Percentiles rank a stretch among this genome's conserved stretches.
These are phyloP conservation scores for Cladophialophora carrionii DNA, from an alignment of 2,329 filamentous ascomycete species.

Conservation along the genomic window DNA sequence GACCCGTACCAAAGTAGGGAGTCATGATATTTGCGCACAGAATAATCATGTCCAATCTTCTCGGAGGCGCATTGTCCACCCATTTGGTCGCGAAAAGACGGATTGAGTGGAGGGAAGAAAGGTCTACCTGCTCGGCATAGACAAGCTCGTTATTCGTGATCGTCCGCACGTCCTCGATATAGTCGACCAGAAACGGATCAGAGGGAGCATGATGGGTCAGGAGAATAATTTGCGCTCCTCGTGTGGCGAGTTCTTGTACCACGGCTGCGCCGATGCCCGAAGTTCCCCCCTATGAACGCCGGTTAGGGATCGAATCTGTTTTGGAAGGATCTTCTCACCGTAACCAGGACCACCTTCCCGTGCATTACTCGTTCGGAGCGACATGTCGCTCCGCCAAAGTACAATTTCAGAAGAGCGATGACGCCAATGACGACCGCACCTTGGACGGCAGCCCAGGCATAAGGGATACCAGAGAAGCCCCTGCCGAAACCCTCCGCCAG, in stretches of 20 bases:
- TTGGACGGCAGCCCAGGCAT: conserved; percentile 58
- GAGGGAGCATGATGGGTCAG: conserved; percentile 79
- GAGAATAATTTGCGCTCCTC: conserved; percentile 88
- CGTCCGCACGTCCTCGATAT: conserved; percentile 82
- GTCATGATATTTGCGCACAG: conserved; percentile 81
- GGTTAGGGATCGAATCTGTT: conserved; percentile 5
- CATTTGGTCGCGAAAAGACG: conserved; percentile 94
- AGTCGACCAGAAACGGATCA: conserved; percentile 89
- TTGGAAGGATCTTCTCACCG: conserved; percentile 55
- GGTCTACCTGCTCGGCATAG: conserved; percentile 92
- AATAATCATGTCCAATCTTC: conserved; percentile 86
- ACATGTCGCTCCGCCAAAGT: conserved; percentile 75
- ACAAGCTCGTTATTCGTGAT: conserved; percentile 81
- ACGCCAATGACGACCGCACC: conserved; percentile 56
- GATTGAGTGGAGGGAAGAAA: conserved; percentile 85
- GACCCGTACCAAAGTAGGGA: conserved; percentile 64
- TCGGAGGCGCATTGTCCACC: conserved; percentile 91
- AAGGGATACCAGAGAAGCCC: conserved; percentile 59
- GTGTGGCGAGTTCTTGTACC: conserved; percentile 71
- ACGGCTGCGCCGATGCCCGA: conserved; percentile 85
- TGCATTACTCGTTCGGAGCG: conserved; percentile 81
- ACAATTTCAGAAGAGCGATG: conserved; percentile 69
- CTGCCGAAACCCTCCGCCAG: conserved; percentile 58
- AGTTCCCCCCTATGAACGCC: conserved; percentile 70
- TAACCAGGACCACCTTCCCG: conserved; percentile 90